Evolutionary conservation across 768 basidiomycete genomes (phyloP).

Genomic region (Collybia sp.): DNA sequence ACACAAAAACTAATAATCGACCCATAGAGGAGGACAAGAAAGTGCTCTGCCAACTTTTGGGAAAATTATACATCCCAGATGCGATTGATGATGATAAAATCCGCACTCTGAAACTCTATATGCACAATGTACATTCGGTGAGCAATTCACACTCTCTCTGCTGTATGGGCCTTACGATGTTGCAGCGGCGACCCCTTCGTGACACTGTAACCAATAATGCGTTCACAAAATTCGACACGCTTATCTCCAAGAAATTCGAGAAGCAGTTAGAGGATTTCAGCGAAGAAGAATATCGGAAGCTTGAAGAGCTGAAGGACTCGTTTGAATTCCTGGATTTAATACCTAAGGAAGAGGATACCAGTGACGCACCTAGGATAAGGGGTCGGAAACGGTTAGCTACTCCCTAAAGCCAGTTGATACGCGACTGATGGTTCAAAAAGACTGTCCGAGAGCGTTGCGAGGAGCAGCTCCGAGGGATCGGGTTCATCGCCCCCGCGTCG

Average conservation of each 20-base stretch:
- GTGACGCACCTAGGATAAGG: constrained; percentile 31
- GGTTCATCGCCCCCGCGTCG: constrained; percentile 30
- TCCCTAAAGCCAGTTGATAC: neutral
- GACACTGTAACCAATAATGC: constrained; percentile 64
- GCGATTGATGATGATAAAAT: constrained; percentile 67
- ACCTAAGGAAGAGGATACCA: constrained; percentile 60
- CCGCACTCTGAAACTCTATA: constrained; percentile 53
- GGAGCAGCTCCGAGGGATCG: constrained; percentile 32
- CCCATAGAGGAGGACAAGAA: constrained; percentile 64
- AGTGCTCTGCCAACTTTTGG: constrained; percentile 57
- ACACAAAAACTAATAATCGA: constrained; percentile 10
- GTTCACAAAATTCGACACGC: constrained; percentile 62
- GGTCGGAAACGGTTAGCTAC: constrained; percentile 43
- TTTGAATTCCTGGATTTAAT: constrained; percentile 72
- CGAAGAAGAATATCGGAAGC: constrained; percentile 64
- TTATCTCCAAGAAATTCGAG: constrained; percentile 67
- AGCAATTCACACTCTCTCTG: constrained; percentile 10
- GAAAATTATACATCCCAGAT: constrained; percentile 66
- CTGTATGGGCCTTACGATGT: constrained; percentile 1
- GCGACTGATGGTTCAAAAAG: constrained; percentile 21
- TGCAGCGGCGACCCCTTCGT: constrained; percentile 37
- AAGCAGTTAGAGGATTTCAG: constrained; percentile 66
- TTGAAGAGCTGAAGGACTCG: constrained; percentile 56
- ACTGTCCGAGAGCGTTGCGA: constrained; percentile 56
- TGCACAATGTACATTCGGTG: constrained; percentile 56